phyloP scores from a whole-genome alignment of 768 basidiomycete species.

The Strobilomyces dryophilus region DNA sequence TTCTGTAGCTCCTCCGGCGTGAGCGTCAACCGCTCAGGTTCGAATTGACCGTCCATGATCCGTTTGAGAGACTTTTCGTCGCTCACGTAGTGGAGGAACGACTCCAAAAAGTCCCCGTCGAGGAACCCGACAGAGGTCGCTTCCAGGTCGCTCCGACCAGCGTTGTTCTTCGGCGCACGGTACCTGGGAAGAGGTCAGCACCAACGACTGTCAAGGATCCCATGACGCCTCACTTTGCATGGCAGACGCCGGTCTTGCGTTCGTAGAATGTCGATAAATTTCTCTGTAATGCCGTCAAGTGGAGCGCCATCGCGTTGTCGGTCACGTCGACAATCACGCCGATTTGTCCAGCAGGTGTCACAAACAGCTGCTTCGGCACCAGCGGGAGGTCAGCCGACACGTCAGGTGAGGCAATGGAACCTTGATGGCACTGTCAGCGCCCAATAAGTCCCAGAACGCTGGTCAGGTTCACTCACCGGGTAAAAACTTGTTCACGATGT shows the following conservation, averaged over 20 bases:
- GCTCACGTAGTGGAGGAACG: conserved; percentile 44
- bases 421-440: conserved; percentile 33
- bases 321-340: conserved; percentile 64
- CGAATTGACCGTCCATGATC: background rate
- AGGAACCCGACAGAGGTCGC: conserved; percentile 68
- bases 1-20: conserved; percentile 2
- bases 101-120: conserved; percentile 83
- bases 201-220: background rate
- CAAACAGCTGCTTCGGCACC: conserved; percentile 62
- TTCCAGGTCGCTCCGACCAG: conserved; percentile 57
- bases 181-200: conserved; percentile 42
- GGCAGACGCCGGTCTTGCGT: conserved; percentile 53
- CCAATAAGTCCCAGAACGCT: background rate
- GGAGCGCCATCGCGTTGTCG: conserved; percentile 44
- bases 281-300: conserved; percentile 68
- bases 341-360: conserved; percentile 76
- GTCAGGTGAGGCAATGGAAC: conserved; percentile 49
- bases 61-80: conserved; percentile 42
- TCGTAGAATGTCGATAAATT: conserved; percentile 59
- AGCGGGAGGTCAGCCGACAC: conserved; percentile 39
- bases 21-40: background rate
- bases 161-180: conserved; percentile 59
- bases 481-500: conserved; percentile 73
- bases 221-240: conserved; percentile 48
- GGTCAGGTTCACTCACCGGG: conserved; percentile 41